phyloP scores from a whole-genome alignment of 2,329 filamentous ascomycete species.

The Colletotrichum viniferum region DNA sequence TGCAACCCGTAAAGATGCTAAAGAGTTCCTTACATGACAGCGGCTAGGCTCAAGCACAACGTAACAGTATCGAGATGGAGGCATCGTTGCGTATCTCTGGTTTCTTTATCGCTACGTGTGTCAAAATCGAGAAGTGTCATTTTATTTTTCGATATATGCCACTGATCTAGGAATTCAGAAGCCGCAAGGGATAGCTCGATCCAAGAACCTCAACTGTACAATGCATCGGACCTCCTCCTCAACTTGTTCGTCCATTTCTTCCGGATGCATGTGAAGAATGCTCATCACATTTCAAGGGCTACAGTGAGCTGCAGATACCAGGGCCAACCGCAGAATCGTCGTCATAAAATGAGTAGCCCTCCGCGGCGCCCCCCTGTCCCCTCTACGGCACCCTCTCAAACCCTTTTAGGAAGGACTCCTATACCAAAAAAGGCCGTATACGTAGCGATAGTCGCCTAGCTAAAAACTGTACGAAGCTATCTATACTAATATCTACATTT shows the following conservation, averaged over 20 bases:
- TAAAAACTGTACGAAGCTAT: too few species aligned
- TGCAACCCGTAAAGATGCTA: neutral
- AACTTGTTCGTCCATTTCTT: neutral
- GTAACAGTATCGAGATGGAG: neutral
- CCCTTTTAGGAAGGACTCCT: too few species aligned
- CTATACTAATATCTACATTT: too few species aligned
- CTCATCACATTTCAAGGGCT: neutral
- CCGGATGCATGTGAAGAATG: neutral
- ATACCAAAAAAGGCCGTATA: too few species aligned
- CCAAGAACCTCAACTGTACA: neutral
- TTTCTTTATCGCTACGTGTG: neutral
- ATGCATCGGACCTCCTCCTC: neutral
- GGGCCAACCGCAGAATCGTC: neutral
- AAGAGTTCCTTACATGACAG: neutral
- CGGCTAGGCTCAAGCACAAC: neutral
- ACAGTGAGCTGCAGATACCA: neutral
- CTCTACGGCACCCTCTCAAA: too few species aligned
- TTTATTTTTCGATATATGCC: neutral
- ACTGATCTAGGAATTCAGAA: neutral
- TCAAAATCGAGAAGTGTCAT: neutral
- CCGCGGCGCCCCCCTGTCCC: too few species aligned
- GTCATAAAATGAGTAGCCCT: neutral
- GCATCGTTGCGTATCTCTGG: accelerated
- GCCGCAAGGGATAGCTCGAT: neutral
- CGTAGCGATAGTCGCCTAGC: too few species aligned